Evolutionary conservation across 2,329 filamentous ascomycete genomes (phyloP).

Genomic region (Pseudocercospora fuligena): DNA sequence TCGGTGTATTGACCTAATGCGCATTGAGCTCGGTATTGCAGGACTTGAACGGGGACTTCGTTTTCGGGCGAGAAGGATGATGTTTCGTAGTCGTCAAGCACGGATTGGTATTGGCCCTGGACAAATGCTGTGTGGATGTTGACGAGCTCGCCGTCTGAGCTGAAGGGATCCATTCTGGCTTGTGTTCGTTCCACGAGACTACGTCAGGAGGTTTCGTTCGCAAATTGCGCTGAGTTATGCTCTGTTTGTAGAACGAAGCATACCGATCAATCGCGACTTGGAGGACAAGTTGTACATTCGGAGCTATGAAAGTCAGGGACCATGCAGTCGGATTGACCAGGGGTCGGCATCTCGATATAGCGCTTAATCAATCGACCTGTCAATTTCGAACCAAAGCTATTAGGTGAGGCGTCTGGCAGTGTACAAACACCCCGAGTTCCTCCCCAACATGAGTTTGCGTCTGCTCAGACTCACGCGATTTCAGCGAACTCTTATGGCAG

Average conservation of each 20-base stretch:
- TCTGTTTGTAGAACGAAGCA: background rate
- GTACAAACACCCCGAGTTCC: too few species aligned
- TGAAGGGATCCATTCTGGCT: conserved; percentile 65
- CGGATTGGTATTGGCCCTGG: conserved; percentile 82
- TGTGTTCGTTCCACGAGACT: background rate
- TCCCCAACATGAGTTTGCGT: too few species aligned
- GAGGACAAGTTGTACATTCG: background rate
- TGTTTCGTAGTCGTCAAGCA: conserved; percentile 78
- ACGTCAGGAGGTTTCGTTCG: background rate
- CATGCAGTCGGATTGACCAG: too few species aligned
- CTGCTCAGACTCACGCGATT: too few species aligned
- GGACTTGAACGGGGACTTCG: conserved; percentile 72
- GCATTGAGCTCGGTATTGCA: conserved; percentile 81
- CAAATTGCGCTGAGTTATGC: background rate
- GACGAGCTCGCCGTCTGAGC: conserved; percentile 68
- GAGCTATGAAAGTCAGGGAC: background rate
- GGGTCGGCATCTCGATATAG: background rate
- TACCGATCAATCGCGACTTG: background rate
- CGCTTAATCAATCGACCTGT: background rate
- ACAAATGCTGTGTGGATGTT: conserved; percentile 71
- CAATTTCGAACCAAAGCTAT: background rate
- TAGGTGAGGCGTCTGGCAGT: too few species aligned
- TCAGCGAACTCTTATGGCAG: too few species aligned
- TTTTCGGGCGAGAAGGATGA: conserved; percentile 80
- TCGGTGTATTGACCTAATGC: conserved; percentile 78